Evolutionary conservation across 2,329 filamentous ascomycete species (phyloP), one percentile per base, ranked within the genome.

Genomic region (Zelopaecilomyces penicillatus): DNA sequence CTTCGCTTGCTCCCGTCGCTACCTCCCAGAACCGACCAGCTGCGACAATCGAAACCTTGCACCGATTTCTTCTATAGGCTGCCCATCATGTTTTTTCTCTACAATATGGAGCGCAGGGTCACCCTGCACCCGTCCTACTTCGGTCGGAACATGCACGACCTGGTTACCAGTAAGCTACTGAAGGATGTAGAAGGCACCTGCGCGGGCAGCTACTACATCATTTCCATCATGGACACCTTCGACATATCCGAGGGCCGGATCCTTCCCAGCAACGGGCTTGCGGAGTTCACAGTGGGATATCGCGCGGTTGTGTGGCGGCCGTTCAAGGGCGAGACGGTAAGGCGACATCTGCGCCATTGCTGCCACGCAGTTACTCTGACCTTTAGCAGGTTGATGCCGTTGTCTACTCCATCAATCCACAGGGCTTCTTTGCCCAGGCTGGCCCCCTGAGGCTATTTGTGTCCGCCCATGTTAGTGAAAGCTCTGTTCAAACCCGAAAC

Each of bases 81-180:
- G 44, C 43, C 52, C 66, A 69, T 52, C 57, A 98, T 98, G 93
- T 98, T 97, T 69, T 98, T 98, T 73, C 86, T 98, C 53, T 88
- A 95, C 69, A 91, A 95, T 63, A 84, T 97, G 67, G 89, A 95
- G 70, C 89, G 91, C 63, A 85, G 87, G 61, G 90, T 97, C 59
- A 90, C 88, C 56, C 79, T 98, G 60, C 93, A 98, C 63, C 93
- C 93, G 29, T 97, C 91, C 9, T 98, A 94, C 71, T 97, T 98
- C 63, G 90, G 90, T 47, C 84, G 87, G 51, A 88, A 93, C 62
- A 94, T 96, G 74, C 84, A 91, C 57, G 85, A 94, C 55, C 83
- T 95, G 57, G 86, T 98, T 35, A 91, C 86, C 42, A 84, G 85
- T 55, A 89, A 91, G 66, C 80, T 98, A 29, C 78, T 95, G 52